Evolutionary conservation across 2,329 filamentous ascomycete genomes (phyloP).

Genomic region (Teratosphaeria pseudoeucalypti): DNA sequence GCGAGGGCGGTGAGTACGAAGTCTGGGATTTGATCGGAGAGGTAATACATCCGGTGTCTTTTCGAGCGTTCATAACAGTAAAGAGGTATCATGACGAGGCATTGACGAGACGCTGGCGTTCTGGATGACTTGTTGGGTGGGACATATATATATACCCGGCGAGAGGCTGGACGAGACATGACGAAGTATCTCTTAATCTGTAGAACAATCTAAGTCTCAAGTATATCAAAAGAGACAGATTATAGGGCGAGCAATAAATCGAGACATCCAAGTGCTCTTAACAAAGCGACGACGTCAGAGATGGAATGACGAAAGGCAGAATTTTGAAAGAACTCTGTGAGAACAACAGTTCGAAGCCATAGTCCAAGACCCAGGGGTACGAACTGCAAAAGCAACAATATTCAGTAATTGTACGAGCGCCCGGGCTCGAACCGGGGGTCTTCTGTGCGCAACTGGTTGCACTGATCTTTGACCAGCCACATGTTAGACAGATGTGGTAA

Average conservation of each 20-base stretch:
- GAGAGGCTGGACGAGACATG: neutral
- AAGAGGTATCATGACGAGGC: neutral
- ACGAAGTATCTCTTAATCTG: too few species aligned
- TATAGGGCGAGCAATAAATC: too few species aligned
- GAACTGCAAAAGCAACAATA: too few species aligned
- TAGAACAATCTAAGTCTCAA: too few species aligned
- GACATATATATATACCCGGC: neutral
- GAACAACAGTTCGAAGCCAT: too few species aligned
- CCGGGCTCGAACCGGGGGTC: constrained; percentile 4
- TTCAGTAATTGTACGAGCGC: neutral
- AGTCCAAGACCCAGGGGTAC: too few species aligned
- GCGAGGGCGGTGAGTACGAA: neutral
- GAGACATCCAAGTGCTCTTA: too few species aligned
- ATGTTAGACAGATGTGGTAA: constrained; percentile 6
- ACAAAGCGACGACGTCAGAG: too few species aligned
- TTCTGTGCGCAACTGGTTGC: neutral
- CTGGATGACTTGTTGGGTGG: neutral
- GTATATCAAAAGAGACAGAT: too few species aligned
- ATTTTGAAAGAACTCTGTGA: too few species aligned
- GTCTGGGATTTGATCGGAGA: neutral
- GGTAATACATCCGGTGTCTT: neutral
- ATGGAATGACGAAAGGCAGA: too few species aligned
- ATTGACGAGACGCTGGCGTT: neutral
- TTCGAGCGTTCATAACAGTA: neutral
- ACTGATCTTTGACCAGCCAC: neutral